Percentiles rank a stretch among this genome's conserved stretches.
Evolutionary conservation across 345 rosid species (phyloP).

Genomic region (Arabis alpina): DNA sequence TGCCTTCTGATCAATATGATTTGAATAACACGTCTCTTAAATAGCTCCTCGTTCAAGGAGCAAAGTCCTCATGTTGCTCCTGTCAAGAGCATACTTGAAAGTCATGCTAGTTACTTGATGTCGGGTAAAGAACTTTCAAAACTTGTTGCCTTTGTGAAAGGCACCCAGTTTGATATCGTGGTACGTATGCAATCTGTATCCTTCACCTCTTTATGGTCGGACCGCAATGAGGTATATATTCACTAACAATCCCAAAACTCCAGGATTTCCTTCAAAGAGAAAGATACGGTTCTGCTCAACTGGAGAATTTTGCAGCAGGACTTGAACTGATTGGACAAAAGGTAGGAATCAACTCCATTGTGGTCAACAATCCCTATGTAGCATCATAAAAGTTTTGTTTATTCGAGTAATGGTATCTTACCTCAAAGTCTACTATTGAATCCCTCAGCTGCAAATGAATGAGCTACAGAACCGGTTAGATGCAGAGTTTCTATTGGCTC

Average conservation of each 20-base stretch:
- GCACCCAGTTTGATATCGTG: constrained; percentile 98
- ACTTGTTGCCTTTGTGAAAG: constrained; percentile 98
- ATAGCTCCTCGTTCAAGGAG: constrained; percentile 79
- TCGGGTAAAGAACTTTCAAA: constrained; percentile 96
- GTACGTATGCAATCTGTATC: constrained; percentile 50
- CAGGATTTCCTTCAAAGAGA: constrained; percentile 98
- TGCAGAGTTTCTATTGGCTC: constrained; percentile 96
- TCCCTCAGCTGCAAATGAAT: constrained; percentile 91
- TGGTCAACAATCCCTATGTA: not conserved
- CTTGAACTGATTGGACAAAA: constrained; percentile 88
- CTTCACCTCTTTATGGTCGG: constrained; percentile 16
- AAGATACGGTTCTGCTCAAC: constrained; percentile 79
- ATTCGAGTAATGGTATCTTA: not conserved
- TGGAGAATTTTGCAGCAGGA: constrained; percentile 92
- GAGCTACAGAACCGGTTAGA: constrained; percentile 90
- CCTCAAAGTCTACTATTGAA: constrained; percentile 7
- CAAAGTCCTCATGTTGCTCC: constrained; percentile 89
- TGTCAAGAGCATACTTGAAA: constrained; percentile 88
- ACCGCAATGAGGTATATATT: constrained; percentile 18
- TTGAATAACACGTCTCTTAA: constrained; percentile 28
- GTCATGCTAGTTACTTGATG: constrained; percentile 97
- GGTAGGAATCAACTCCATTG: constrained; percentile 43
- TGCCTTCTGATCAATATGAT: constrained; percentile 21
- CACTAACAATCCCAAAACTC: constrained; percentile 23
- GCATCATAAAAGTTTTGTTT: too few relatives aligned